Evolutionary conservation across 768 basidiomycete genomes (phyloP), one percentile per base, ranked within the genome.

Genomic region (Lactarius quietus): DNA sequence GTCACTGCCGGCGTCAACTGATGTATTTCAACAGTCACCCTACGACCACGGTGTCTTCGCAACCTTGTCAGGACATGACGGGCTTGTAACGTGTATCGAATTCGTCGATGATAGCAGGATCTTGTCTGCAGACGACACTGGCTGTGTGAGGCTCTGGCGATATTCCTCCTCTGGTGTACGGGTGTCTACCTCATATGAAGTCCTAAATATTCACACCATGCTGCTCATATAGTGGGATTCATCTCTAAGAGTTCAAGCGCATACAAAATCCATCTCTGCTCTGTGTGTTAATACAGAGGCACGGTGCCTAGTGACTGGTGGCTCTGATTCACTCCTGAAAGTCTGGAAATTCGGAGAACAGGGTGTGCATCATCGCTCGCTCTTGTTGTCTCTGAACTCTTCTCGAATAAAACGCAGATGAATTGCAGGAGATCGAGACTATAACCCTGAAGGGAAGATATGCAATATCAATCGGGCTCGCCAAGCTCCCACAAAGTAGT

Each of bases 321-420:
- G 90, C 18, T 96, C 95, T 0, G 95, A 98, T 74, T 85, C 87
- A 1, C 76, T 77, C 1, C 81, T 95, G 51, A 93, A 90, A 74
- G 78, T 92, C 31, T 98, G 93, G 93, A 75, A 76, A 35, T 55
- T 87, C 35, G 70, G 65, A 64, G 77, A 70, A 58, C 59, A 71
- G 72, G 79, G 81, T 74, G 71, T 48, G 74, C 33, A 39, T 26
- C n/a, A 20, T 20, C 60, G 26, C 45, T 65, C 57, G 23, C 33
- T 67, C 31, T 26, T 17, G n/a, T n/a, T n/a, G 54, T 43, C 20
- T 18, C 17, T 29, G 26, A 23, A 63, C 7, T 48, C 43, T 35
- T 52, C 9, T 43, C n/a, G 61, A 35, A 45, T 17, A 12, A 38
- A 41, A 23, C 36, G 23, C 53, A 72, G 70, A 61, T 35, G 54